Evolutionary conservation across 805 yeast genomes (phyloP).

Genomic region (Metschnikowia reukaufii): DNA sequence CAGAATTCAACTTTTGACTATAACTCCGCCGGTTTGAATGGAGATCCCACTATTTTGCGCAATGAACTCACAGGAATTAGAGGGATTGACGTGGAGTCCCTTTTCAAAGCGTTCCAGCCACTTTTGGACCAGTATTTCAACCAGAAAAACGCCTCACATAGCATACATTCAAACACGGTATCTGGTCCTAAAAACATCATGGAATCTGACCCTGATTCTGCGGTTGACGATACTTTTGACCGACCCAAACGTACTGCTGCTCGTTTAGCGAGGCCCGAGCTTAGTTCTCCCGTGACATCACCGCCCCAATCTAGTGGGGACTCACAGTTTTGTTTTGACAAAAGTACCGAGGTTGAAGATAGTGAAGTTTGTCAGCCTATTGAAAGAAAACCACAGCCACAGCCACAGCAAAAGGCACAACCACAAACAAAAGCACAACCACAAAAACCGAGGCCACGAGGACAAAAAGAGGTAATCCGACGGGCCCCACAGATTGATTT

Average conservation of each 20-base stretch:
- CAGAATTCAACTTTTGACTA: conserved; percentile 1
- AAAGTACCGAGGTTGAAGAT: conserved; percentile 9
- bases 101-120: conserved; percentile 14
- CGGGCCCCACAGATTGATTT: conserved; percentile 13
- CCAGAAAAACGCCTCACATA: neutral
- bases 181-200: neutral
- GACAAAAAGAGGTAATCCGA: too few relatives aligned
- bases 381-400: neutral
- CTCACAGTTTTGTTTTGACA: conserved; percentile 8
- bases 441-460: neutral
- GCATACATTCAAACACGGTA: too few relatives aligned
- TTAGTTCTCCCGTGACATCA: conserved; percentile 31
- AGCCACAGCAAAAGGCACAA: neutral
- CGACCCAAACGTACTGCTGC: conserved; percentile 2
- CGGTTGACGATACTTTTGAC: conserved; percentile 17
- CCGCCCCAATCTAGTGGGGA: conserved; percentile 32
- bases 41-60: neutral
- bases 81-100: conserved; percentile 8
- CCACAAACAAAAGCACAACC: neutral
- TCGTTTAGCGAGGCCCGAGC: conserved; percentile 1
- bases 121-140: conserved; percentile 12
- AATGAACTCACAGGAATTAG: neutral
- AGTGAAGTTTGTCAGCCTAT: conserved; percentile 19
- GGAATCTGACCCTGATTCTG: conserved; percentile 17
- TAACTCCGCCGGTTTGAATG: neutral